phyloP scores from a whole-genome alignment of 1,284 basidiomycete genomes.

The Rhodofomes roseus region DNA sequence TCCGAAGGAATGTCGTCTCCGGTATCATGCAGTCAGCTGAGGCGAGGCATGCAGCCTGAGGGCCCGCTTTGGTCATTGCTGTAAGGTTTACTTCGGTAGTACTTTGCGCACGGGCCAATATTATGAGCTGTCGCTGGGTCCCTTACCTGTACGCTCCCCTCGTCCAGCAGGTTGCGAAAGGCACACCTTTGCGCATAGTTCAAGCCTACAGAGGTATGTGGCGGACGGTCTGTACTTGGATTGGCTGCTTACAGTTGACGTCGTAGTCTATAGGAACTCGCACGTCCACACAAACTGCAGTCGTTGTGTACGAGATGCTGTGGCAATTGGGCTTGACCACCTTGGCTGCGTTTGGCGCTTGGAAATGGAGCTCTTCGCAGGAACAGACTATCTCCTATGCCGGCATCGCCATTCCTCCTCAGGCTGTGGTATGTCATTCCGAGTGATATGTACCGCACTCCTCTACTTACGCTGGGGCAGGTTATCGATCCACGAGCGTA shows the following conservation, averaged over 20 bases:
- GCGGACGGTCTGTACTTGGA: not conserved
- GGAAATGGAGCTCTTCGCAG: not conserved
- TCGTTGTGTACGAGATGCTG: not conserved
- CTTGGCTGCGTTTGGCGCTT: not conserved
- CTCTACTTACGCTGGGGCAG: conserved; percentile 13
- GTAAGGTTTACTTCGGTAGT: not conserved
- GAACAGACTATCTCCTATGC: not conserved
- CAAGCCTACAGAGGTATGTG: too few species aligned
- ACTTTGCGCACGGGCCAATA: not conserved
- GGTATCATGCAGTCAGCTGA: not conserved
- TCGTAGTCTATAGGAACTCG: too few species aligned
- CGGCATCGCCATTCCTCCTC: conserved; percentile 13
- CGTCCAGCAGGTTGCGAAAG: not conserved
- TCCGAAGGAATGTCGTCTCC: not conserved
- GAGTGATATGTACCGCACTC: not conserved
- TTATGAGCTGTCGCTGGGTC: not conserved
- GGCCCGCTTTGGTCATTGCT: not conserved
- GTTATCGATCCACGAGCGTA: conserved; percentile 27
- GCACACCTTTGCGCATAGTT: not conserved
- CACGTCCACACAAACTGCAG: too few species aligned
- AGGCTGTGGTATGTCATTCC: conserved; percentile 20
- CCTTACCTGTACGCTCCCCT: not conserved
- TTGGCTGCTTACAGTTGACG: too few species aligned
- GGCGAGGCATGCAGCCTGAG: not conserved
- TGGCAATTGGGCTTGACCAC: not conserved